phyloP scores from a whole-genome alignment of 768 basidiomycete genomes.

The Pleurotus tuber-regium region DNA sequence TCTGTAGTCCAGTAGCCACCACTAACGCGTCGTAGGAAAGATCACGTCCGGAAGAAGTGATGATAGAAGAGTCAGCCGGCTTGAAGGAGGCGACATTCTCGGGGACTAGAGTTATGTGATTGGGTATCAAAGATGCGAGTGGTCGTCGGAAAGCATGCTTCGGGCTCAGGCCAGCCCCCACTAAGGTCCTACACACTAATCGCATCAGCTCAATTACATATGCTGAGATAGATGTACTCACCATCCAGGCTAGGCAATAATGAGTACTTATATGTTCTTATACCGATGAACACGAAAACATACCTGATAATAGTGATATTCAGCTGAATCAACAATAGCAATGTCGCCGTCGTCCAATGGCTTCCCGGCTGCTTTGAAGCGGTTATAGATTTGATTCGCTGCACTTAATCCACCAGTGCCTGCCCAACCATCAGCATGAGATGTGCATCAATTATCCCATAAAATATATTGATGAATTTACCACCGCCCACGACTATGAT shows the following conservation, averaged over 20 bases:
- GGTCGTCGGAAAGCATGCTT: conserved; percentile 70
- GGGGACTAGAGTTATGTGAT: conserved; percentile 65
- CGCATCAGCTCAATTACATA: not conserved
- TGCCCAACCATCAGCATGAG: conserved; percentile 33
- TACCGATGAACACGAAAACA: conserved; percentile 14
- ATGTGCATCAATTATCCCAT: not conserved
- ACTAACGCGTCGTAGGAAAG: conserved; percentile 84
- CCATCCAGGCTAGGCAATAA: conserved; percentile 79
- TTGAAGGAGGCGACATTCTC: conserved; percentile 74
- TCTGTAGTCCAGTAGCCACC: conserved; percentile 86
- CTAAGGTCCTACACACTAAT: conserved; percentile 68
- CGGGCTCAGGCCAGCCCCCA: conserved; percentile 78
- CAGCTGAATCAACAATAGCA: conserved; percentile 78
- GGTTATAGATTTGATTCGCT: conserved; percentile 84
- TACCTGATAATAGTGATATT: conserved; percentile 86
- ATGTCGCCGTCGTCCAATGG: conserved; percentile 73
- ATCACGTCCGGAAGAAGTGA: conserved; percentile 65
- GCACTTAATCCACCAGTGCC: conserved; percentile 81
- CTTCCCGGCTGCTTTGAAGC: conserved; percentile 70
- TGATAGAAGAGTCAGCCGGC: conserved; percentile 71
- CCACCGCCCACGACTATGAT: conserved; percentile 88
- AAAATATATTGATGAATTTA: conserved; percentile 28
- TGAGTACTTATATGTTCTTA: not conserved
- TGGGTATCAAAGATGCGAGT: conserved; percentile 70
- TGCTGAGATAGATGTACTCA: conserved; percentile 28